These are phyloP conservation scores for Coemansia sp. DNA, from an alignment of 192 early-diverging fungal species.

Conservation along the genomic window DNA sequence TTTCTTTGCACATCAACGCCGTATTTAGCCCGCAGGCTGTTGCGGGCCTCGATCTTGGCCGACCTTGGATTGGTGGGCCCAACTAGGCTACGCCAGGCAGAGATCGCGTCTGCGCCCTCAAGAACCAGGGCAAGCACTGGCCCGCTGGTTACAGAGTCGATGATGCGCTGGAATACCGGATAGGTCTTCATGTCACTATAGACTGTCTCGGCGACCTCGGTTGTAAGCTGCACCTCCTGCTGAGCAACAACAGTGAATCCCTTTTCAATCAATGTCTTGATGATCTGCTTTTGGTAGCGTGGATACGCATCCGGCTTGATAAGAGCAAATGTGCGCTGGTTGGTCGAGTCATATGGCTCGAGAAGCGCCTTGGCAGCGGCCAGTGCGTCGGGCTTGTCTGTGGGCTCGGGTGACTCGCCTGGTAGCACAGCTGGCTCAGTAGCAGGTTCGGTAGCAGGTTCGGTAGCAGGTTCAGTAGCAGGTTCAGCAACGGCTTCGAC, in stretches of 20 bases:
- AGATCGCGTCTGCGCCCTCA: constrained; percentile 48
- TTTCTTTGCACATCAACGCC: constrained; percentile 57
- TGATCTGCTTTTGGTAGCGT: constrained; percentile 29
- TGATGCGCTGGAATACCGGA: constrained; percentile 40
- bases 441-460: not conserved
- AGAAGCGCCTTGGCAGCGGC: constrained; percentile 20
- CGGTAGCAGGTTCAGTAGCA: not conserved
- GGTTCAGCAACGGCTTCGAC: not conserved
- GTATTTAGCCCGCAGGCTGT: constrained; percentile 57
- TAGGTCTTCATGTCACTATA: constrained; percentile 35
- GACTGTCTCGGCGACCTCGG: constrained; percentile 23
- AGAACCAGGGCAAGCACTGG: constrained; percentile 53
- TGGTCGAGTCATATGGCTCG: constrained; percentile 18
- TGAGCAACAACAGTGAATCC: constrained; percentile 38
- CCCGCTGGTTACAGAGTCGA: constrained; percentile 57
- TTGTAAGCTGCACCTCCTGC: constrained; percentile 39
- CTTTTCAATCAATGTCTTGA: constrained; percentile 31
- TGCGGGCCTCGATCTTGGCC: constrained; percentile 45
- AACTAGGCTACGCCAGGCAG: constrained; percentile 44
- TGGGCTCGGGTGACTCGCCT: not conserved
- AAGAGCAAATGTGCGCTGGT: constrained; percentile 50
- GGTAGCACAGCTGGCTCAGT: not conserved
- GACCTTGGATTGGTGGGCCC: constrained; percentile 56
- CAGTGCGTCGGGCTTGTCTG: not conserved
- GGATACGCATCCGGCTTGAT: constrained; percentile 52